Base-by-base conservation (phyloP, 768 basidiomycete species). In the Mycena vulgaris region DNA sequence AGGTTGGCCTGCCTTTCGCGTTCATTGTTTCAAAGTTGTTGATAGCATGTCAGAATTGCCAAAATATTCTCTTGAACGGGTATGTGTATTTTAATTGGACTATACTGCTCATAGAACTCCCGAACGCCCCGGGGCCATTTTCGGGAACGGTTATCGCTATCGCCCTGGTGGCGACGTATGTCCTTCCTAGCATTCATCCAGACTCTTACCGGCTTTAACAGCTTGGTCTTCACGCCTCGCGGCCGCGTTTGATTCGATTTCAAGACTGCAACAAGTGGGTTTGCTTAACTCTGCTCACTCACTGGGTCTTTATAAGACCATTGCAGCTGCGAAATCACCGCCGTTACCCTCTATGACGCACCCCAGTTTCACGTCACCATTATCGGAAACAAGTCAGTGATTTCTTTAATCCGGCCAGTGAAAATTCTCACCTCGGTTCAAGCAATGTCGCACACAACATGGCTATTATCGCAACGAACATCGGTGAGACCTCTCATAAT, bases 351-450 rank as follows among this genome's bases (percentile, higher is more conserved):
- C 23, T 75, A 61, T 55, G 71, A 75, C 33, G 55, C 75, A 3
- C 75, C 75, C 13, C 69, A 66, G 72, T 77, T 77, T 69, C 76
- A 77, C 58, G 76, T 76, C 21, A 77, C 76, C 1, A 67, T 77
- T 16, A 75, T 76, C n/a, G 75, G 74, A 21, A 69, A 69, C 61
- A 58, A 66, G 69, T 70, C 25, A 51, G 39, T 19, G 0, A n/a
- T 13, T 2, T 16, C 11, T 13, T 19, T 1, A 21, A 9, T 33
- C 5, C 25, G 51, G 5, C 10, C 21, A n/a, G 4, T 59, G 33
- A 21, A 31, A 28, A 33, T 39, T 16, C 40, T 25, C 60, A 11
- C 45, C 9, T 23, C 19, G 13, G 8, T 63, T 40, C 8, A n/a
- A 77, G 72, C 59, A 77, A 77, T 37, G 72, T 62, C 6, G 76